These are phyloP conservation scores for Plasmodium gonderi DNA, from an alignment of 169 alveolate genomes.

Conservation along the genomic window DNA sequence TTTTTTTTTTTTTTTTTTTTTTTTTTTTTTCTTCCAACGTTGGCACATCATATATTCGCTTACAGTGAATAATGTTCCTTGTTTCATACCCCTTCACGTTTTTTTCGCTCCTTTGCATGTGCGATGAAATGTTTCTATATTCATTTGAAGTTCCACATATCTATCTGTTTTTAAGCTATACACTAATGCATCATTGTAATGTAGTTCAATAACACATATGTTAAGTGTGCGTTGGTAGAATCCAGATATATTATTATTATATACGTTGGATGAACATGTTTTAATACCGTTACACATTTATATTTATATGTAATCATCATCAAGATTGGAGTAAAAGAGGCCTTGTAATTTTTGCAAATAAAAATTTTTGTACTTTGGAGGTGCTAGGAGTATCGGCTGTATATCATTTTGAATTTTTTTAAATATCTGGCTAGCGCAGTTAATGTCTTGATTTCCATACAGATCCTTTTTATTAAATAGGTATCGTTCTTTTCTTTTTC, in stretches of 20 bases:
- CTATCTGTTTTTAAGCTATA: not conserved
- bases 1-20: slow-evolving; percentile 18
- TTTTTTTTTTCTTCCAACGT: not conserved
- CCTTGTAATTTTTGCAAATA: slow-evolving; percentile 70
- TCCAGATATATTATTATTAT: not conserved
- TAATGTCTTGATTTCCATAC: slow-evolving; percentile 72
- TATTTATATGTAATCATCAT: slow-evolving; percentile 16
- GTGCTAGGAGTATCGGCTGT: slow-evolving; percentile 18
- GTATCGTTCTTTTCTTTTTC: slow-evolving; percentile 40
- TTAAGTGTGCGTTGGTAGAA: not conserved
- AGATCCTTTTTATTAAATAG: slow-evolving; percentile 60
- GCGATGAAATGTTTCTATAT: too few species aligned
- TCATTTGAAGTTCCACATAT: not conserved
- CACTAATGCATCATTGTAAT: not conserved
- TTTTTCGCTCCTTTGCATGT: not conserved
- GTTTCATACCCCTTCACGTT: not conserved
- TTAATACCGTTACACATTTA: too few species aligned
- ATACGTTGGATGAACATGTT: too few species aligned
- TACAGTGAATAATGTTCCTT: not conserved
- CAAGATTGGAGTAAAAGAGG: slow-evolving; percentile 30
- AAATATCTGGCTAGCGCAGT: slow-evolving; percentile 50
- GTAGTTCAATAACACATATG: too few species aligned
- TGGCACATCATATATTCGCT: not conserved
- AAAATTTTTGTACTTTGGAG: slow-evolving; percentile 65
- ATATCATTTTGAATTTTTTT: slow-evolving; percentile 66